These are phyloP conservation scores for Arthroderma sp. DNA, from an alignment of 2,329 filamentous ascomycete species.

Conservation along the genomic window DNA sequence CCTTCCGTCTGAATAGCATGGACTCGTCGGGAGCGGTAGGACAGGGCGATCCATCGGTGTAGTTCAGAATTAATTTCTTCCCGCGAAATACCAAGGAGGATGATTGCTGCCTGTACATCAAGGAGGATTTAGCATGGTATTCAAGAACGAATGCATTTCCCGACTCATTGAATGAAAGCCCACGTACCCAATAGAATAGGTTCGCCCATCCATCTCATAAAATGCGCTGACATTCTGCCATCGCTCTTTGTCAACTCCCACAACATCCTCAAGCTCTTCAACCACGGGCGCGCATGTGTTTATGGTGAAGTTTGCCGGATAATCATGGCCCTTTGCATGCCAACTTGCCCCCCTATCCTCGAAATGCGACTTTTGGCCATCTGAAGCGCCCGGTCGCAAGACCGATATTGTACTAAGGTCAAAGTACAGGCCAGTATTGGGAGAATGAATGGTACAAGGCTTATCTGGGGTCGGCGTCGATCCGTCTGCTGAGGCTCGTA, in stretches of 20 bases:
- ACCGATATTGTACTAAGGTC: conserved; percentile 47
- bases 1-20: conserved; percentile 9
- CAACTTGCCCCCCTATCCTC: conserved; percentile 32
- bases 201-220: conserved; percentile 30
- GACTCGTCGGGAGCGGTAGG: conserved; percentile 10
- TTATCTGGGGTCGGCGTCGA: conserved; percentile 14
- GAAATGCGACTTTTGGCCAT: conserved; percentile 27
- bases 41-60: conserved; percentile 64
- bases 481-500: background rate
- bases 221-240: conserved; percentile 38
- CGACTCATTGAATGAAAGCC: no score
- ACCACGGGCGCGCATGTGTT: conserved; percentile 39
- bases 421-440: conserved; percentile 49
- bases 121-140: background rate
- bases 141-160: no score
- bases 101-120: conserved; percentile 27
- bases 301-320: conserved; percentile 37
- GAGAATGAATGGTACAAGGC: conserved; percentile 50
- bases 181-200: conserved; percentile 35
- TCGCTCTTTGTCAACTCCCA: conserved; percentile 27
- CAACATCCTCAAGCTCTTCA: conserved; percentile 33
- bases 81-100: conserved; percentile 36
- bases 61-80: conserved; percentile 58
- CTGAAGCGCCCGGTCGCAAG: conserved; percentile 31
- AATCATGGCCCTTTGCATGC: conserved; percentile 37